Percentiles rank a stretch among this genome's conserved stretches.
phyloP scores from a whole-genome alignment of 371 early-diverging fungal species.

The Lichtheimia hyalospora region DNA sequence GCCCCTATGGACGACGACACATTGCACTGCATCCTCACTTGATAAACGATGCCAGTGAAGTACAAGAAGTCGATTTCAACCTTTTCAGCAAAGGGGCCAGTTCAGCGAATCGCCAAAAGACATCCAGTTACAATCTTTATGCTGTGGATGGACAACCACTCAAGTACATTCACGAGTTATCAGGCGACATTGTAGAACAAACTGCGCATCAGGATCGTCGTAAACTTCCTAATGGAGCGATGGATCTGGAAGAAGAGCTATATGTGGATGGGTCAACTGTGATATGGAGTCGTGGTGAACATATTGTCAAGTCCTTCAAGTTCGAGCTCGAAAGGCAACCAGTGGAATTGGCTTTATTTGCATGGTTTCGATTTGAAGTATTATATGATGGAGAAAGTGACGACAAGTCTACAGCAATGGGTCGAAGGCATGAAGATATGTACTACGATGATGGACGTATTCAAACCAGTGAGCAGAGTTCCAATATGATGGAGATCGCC shows the following conservation, averaged over 20 bases:
- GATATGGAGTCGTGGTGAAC: conserved; percentile 20
- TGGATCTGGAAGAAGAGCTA: conserved; percentile 20
- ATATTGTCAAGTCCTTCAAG: conserved; percentile 14
- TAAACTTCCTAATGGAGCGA: conserved; percentile 5
- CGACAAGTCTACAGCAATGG: not conserved
- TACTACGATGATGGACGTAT: not conserved
- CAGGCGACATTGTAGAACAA: not conserved
- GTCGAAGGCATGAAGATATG: not conserved
- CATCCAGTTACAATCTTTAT: conserved; percentile 8
- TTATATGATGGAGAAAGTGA: not conserved
- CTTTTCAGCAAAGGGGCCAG: conserved; percentile 5
- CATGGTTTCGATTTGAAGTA: conserved; percentile 21
- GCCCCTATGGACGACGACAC: conserved; percentile 3
- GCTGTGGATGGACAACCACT: conserved; percentile 8
- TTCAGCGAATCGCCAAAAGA: not conserved
- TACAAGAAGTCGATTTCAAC: conserved; percentile 5
- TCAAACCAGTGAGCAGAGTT: not conserved
- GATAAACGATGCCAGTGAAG: not conserved
- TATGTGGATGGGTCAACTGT: conserved; percentile 15
- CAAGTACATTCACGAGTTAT: not conserved
- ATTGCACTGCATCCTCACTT: not conserved
- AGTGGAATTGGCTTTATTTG: conserved; percentile 19
- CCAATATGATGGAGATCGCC: not conserved
- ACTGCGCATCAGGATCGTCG: not conserved
- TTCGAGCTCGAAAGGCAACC: conserved; percentile 11